A percentile compares a stretch with the other conserved stretches of the same genome.
Evolutionary conservation across 2,329 filamentous ascomycete genomes (phyloP).

Genomic region (Sordariomycetes sp.): DNA sequence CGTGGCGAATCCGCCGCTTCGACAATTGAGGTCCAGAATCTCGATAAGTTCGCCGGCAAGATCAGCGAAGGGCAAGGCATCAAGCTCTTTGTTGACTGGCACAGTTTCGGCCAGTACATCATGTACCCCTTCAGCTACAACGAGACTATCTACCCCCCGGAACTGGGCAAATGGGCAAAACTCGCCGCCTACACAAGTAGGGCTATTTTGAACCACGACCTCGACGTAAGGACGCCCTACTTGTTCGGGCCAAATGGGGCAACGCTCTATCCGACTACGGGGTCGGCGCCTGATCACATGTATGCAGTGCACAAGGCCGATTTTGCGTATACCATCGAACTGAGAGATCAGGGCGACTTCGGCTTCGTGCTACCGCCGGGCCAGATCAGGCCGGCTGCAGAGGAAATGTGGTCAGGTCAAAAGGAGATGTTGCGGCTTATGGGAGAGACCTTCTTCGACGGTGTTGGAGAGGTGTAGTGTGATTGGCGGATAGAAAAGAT

Average conservation of each 20-base stretch:
- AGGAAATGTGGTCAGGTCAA: no score
- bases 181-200: conserved; percentile 23
- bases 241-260: conserved; percentile 26
- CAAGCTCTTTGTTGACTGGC: conserved; percentile 38
- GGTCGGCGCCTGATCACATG: conserved; percentile 18
- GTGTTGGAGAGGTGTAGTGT: no score
- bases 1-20: conserved; percentile 28
- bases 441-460: no score
- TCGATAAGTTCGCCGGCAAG: conserved; percentile 22
- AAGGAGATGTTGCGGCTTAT: no score
- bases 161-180: conserved; percentile 25
- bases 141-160: conserved; percentile 25
- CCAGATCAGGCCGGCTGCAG: no score
- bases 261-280: conserved; percentile 26
- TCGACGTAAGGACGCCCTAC: conserved; percentile 17
- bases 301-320: conserved; percentile 16
- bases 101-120: conserved; percentile 35
- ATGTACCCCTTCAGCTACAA: conserved; percentile 36
- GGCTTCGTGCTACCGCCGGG: conserved; percentile 27
- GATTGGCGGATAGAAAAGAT: no score
- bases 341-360: conserved; percentile 19
- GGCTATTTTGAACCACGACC: conserved; percentile 20
- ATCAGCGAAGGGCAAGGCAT: conserved; percentile 27
- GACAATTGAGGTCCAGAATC: conserved; percentile 34
- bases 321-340: conserved; percentile 29